Percentiles rank a stretch among this genome's conserved stretches.
phyloP scores from a whole-genome alignment of 73 alveolate species.

The Paramecium pentaurelia region DNA sequence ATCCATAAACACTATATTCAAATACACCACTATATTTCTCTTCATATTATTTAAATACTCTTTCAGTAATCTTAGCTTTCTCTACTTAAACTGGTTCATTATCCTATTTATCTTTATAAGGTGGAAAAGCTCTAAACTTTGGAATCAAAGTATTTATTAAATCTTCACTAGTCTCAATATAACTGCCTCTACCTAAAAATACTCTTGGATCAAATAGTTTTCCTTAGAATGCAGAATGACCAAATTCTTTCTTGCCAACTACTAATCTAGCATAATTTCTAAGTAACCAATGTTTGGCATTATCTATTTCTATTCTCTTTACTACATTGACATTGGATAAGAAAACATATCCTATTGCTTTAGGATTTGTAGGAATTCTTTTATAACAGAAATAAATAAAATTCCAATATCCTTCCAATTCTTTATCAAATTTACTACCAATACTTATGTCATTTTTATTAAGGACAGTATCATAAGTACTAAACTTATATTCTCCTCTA shows the following conservation, averaged over 20 bases:
- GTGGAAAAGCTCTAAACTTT: constrained; percentile 4
- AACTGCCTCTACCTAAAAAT: not conserved
- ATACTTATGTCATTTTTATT: not conserved
- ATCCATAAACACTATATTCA: constrained; percentile 37
- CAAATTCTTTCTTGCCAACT: constrained; percentile 18
- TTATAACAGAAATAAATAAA: not conserved
- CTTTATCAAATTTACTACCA: not conserved
- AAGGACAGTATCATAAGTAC: not conserved
- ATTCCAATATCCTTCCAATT: constrained; percentile 43
- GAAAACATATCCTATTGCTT: constrained; percentile 5
- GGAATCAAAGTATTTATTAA: not conserved
- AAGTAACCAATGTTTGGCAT: constrained; percentile 11
- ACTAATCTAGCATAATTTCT: constrained; percentile 20
- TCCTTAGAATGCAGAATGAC: not conserved
- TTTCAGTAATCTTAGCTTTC: not conserved
- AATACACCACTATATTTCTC: constrained; percentile 34
- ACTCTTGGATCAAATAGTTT: constrained; percentile 10
- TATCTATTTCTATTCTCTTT: not conserved
- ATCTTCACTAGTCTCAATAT: not conserved
- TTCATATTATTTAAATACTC: not conserved
- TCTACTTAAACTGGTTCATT: not conserved
- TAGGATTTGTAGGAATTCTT: not conserved
- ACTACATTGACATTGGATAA: not conserved
- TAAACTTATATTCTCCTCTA: not conserved
- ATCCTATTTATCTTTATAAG: constrained; percentile 10